Conservation (phyloP, 192 early-diverging fungal genomes). For the Phycomyces blakesleeanus region DNA sequence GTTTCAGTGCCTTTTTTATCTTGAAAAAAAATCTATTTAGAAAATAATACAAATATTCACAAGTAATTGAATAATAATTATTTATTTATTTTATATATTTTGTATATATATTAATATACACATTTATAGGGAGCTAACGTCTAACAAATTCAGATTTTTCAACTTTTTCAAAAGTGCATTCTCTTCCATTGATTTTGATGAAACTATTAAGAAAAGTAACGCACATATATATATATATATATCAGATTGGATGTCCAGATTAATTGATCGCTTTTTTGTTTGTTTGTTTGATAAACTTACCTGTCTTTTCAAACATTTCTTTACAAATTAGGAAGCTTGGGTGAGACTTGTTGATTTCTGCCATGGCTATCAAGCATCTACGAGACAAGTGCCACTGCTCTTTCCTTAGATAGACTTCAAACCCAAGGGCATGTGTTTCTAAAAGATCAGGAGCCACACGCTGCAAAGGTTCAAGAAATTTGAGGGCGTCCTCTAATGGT, state of each 20-base stretch:
- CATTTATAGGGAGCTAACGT: background rate
- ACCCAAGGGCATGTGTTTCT: conserved; percentile 60
- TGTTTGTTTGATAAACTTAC: conserved; percentile 19
- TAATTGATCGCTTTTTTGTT: background rate
- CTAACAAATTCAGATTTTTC: background rate
- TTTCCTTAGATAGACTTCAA: conserved; percentile 61
- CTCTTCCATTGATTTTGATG: background rate
- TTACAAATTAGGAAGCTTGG: conserved; percentile 39
- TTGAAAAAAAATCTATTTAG: no score
- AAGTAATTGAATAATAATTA: no score
- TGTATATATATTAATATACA: background rate
- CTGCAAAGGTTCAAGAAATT: conserved; percentile 70
- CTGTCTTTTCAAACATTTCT: conserved; percentile 37
- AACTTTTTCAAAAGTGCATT: background rate
- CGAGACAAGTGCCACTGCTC: conserved; percentile 64
- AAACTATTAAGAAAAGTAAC: background rate
- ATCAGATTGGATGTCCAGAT: background rate
- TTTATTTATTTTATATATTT: no score
- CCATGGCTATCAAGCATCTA: conserved; percentile 48
- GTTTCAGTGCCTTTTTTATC: no score
- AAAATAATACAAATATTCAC: no score
- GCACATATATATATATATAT: background rate
- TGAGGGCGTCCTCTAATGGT: conserved; percentile 67
- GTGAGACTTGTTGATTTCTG: conserved; percentile 39
- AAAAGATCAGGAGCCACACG: conserved; percentile 48